Evolutionary conservation across 768 basidiomycete species (phyloP).

Genomic region (Peribolospora kevripleyi): DNA sequence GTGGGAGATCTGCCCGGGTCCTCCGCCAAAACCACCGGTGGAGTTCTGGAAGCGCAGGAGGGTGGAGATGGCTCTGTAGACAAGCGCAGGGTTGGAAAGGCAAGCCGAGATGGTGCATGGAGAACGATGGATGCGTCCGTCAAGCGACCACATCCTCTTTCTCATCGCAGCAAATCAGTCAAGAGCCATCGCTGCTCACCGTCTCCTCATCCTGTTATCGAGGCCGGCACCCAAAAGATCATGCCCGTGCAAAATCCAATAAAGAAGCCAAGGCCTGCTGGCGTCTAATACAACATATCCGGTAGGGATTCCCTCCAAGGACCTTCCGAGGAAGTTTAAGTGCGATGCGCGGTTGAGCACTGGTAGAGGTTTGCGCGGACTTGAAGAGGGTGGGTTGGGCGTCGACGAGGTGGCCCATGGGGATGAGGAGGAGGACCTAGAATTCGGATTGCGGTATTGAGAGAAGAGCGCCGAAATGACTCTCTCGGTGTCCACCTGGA

Average conservation of each 20-base stretch:
- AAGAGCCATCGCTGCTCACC: conserved; percentile 24
- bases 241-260: conserved; percentile 74
- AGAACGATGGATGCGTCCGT: not conserved
- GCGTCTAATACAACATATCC: conserved; percentile 71
- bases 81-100: not conserved
- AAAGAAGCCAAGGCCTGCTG: conserved; percentile 81
- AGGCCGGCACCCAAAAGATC: conserved; percentile 50
- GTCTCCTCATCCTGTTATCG: conserved; percentile 51
- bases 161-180: not conserved
- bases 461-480: conserved; percentile 32
- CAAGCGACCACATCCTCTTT: not conserved
- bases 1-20: conserved; percentile 68
- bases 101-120: conserved; percentile 1
- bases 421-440: not conserved
- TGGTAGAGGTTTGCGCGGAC: not conserved
- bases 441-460: not conserved
- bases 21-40: conserved; percentile 75
- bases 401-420: not conserved
- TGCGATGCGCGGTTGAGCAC: conserved; percentile 16
- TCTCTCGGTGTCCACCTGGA: conserved; percentile 30
- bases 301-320: conserved; percentile 52
- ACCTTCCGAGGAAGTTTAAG: conserved; percentile 40
- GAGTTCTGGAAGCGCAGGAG: conserved; percentile 61
- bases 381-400: not conserved
- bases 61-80: conserved; percentile 46